Percentiles rank a stretch among this genome's conserved stretches.
Evolutionary conservation across 1,139 yeast species (phyloP).

Genomic region (Saccharomyces hybrid): DNA sequence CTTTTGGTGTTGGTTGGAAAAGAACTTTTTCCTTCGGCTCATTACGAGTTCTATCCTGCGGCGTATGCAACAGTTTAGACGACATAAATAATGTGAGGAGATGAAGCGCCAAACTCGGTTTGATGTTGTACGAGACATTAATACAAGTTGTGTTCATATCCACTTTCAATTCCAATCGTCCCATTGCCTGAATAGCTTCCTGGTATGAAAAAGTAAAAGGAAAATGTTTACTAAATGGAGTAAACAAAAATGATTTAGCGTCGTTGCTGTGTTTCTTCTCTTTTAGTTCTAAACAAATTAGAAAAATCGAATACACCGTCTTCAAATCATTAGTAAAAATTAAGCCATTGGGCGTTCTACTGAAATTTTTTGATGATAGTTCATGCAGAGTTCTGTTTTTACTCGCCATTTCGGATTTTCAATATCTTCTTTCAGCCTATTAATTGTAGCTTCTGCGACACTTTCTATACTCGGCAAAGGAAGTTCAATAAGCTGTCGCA

Average conservation of each 20-base stretch:
- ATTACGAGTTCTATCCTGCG: slow-evolving; percentile 60
- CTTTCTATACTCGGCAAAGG: neutral
- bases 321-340: slow-evolving; percentile 50
- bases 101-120: slow-evolving; percentile 43
- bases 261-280: slow-evolving; percentile 20
- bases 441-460: neutral
- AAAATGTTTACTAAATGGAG: slow-evolving; percentile 22
- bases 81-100: slow-evolving; percentile 51
- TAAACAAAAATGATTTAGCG: slow-evolving; percentile 20
- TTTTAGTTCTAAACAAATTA: slow-evolving; percentile 43
- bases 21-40: slow-evolving; percentile 37
- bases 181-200: slow-evolving; percentile 49
- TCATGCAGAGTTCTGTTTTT: slow-evolving; percentile 35
- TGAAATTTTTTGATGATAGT: slow-evolving; percentile 38
- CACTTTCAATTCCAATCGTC: slow-evolving; percentile 41
- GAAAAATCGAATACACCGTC: slow-evolving; percentile 47
- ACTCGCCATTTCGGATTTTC: neutral
- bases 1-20: slow-evolving; percentile 89
- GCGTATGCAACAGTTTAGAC: slow-evolving; percentile 68
- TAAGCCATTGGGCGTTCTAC: slow-evolving; percentile 45
- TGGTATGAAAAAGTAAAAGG: slow-evolving; percentile 50
- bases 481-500: neutral
- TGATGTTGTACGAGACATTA: slow-evolving; percentile 53
- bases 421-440: neutral
- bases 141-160: slow-evolving; percentile 48